Evolutionary conservation across 2,329 filamentous ascomycete genomes (phyloP), one percentile per base, ranked within the genome.

Genomic region (Aspergillus piperis): DNA sequence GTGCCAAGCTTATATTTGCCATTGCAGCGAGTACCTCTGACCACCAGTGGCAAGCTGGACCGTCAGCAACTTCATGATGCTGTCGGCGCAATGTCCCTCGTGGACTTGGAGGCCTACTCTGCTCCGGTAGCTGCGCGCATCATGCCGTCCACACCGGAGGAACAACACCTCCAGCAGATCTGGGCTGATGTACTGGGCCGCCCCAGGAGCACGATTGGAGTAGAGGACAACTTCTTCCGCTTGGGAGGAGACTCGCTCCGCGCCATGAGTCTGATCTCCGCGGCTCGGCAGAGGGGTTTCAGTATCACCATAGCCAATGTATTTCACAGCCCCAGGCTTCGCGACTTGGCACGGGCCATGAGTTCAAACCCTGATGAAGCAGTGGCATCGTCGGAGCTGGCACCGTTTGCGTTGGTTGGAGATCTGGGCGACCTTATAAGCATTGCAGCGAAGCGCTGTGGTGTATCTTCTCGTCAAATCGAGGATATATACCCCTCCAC

Each of bases 211-310:
- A 54, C 54, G 4, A 61, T 69, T 38, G 54, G 64, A 8, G 36
- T 61, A 3, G 62, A 70, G 19, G 64, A 69, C 30, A 67, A 66
- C 42, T 74, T 74, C 61, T 72, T 74, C 44, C 59, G 60, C 5
- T 49, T 72, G 15, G 71, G 72, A n/a, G 72, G 72, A 10, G 70
- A 73, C 38, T 72, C 70, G 5, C 60, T 74, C 23, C 66, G 63
- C 10, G 68, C 66, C 10, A 66, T 70, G 63, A 38, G 54, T 32
- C 36, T 64, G 15, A 48, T 41, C 2, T 23, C 25, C 8, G 23
- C 19, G 1, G 54, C 57, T 8, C 11, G 54, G 4, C n/a, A 13
- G 8, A 30, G 17, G 5, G 54, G 41, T 11, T 5, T 58, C 8
- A n/a, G 38, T 13, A n/a, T 61, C 3, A 15, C 51, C 1, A 42